Percentiles rank a stretch among this genome's conserved stretches.
Evolutionary conservation across 2,329 filamentous ascomycete species (phyloP).

Genomic region (Mycosphaerella sp.): DNA sequence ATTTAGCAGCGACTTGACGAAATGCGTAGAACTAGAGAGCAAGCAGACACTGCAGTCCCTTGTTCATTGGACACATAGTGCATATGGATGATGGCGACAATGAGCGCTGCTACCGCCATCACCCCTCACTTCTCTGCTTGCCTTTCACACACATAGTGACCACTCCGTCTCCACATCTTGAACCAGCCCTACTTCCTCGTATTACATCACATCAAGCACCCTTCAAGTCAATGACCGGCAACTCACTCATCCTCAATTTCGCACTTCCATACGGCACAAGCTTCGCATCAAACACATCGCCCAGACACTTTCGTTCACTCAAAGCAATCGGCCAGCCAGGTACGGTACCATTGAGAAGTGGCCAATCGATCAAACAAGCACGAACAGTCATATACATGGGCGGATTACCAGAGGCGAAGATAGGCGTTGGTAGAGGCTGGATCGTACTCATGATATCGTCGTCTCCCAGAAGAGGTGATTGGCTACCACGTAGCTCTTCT

Average conservation of each 20-base stretch:
- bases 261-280: slow-evolving; percentile 36
- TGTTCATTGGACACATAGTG: no score
- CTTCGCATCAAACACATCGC: slow-evolving; percentile 23
- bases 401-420: slow-evolving; percentile 31
- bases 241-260: slow-evolving; percentile 36
- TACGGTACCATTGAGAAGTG: slow-evolving; percentile 26
- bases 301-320: slow-evolving; percentile 26
- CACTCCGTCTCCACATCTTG: no score
- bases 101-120: no score
- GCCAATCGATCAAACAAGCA: slow-evolving; percentile 36
- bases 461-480: background rate
- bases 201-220: background rate
- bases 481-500: no score
- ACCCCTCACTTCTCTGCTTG: no score
- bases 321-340: slow-evolving; percentile 29
- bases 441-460: background rate
- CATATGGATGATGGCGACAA: no score
- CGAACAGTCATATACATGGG: slow-evolving; percentile 32
- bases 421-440: slow-evolving; percentile 28
- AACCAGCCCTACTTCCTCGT: background rate
- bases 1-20: no score
- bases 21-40: no score
- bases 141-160: no score
- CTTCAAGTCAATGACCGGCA: slow-evolving; percentile 26
- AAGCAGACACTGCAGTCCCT: no score